A percentile compares a stretch with the other conserved stretches of the same genome.
These are phyloP conservation scores for Psidium guajava DNA, from an alignment of 345 rosid genomes.

Conservation along the genomic window DNA sequence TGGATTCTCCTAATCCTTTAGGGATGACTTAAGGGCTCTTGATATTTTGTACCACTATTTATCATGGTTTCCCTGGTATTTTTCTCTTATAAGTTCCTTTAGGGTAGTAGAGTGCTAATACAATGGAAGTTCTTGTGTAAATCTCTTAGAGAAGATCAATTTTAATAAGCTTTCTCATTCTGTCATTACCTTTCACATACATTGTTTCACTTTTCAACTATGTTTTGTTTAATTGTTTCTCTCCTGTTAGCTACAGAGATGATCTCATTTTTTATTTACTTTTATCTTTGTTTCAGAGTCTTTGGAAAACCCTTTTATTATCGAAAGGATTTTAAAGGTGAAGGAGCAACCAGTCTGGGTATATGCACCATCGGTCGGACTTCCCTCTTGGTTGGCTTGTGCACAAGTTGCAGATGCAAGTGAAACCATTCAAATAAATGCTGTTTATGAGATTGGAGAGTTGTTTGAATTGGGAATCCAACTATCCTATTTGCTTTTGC, in stretches of 20 bases:
- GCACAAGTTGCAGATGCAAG: constrained; percentile 55
- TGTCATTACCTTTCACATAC: neutral
- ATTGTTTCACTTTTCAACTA: neutral
- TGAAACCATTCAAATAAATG: constrained; percentile 26
- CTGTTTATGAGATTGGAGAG: constrained; percentile 65
- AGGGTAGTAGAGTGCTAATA: neutral
- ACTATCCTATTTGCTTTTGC: constrained; percentile 70
- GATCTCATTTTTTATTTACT: neutral
- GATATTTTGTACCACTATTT: neutral
- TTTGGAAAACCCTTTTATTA: constrained; percentile 13
- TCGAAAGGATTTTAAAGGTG: constrained; percentile 14
- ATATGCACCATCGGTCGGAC: constrained; percentile 35
- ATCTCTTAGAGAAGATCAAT: neutral
- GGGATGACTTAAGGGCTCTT: neutral
- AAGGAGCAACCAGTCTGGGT: constrained; percentile 29
- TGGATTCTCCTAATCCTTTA: neutral
- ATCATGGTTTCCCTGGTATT: neutral
- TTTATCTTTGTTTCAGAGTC: constrained; percentile 26
- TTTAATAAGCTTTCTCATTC: neutral
- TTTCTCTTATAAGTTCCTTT: neutral
- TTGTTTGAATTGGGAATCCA: constrained; percentile 87
- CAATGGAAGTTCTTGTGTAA: neutral
- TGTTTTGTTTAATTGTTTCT: neutral
- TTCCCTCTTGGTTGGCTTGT: constrained; percentile 35
- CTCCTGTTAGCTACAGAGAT: neutral